Conservation (phyloP, 164 flowering plant genomes). For the Tetracentron sinense region DNA sequence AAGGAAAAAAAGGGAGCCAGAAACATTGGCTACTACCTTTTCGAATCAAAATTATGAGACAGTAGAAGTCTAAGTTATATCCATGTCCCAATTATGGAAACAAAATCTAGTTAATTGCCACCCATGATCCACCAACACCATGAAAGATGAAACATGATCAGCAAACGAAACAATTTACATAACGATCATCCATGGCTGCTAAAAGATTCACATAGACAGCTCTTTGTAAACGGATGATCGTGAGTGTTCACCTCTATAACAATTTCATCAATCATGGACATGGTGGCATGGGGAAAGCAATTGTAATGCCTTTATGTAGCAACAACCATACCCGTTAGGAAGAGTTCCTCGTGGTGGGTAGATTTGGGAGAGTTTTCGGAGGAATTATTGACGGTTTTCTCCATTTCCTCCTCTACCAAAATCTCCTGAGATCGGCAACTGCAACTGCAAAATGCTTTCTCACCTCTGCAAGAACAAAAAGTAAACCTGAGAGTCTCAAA, state of each 20-base stretch:
- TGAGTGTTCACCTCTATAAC: conserved; percentile 20
- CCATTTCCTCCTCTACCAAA: conserved; percentile 54
- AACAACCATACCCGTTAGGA: conserved; percentile 22
- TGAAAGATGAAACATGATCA: conserved; percentile 21
- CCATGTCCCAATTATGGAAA: conserved; percentile 17
- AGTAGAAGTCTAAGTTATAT: conserved; percentile 8
- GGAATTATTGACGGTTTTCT: conserved; percentile 24
- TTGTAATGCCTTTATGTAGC: conserved; percentile 13
- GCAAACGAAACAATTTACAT: conserved; percentile 38
- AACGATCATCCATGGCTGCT: conserved; percentile 64
- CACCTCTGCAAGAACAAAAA: conserved; percentile 67
- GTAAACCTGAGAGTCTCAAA: conserved; percentile 1
- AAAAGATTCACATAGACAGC: conserved; percentile 49
- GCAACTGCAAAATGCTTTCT: conserved; percentile 86
- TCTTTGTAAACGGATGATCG: conserved; percentile 49
- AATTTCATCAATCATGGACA: conserved; percentile 24
- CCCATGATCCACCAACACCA: conserved; percentile 28
- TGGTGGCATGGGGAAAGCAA: conserved; percentile 6
- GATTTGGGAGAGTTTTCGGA: conserved; percentile 17
- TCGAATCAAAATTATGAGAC: conserved; percentile 3
- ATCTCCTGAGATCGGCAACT: conserved; percentile 69
- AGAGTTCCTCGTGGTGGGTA: conserved; percentile 16
- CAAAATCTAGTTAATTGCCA: conserved; percentile 4
- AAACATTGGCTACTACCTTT: too few relatives aligned
- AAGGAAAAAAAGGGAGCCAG: conserved; percentile 8